Conservation (phyloP, 345 rosid genomes). For the Lepidium africanum region DNA sequence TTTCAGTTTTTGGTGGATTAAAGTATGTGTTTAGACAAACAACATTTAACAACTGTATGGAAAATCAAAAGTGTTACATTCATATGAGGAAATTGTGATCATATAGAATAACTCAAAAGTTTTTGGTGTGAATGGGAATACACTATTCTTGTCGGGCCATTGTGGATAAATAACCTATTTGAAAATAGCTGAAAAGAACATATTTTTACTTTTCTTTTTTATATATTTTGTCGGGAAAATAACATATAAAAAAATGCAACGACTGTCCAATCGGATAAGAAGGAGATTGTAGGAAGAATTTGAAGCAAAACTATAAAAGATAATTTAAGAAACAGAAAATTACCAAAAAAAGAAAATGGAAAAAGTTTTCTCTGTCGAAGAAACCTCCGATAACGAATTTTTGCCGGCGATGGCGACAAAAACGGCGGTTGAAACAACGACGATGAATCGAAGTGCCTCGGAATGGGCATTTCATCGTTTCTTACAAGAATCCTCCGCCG, state of each 20-base stretch:
- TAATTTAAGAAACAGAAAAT: not conserved
- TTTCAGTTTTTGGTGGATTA: no score
- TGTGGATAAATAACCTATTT: not conserved
- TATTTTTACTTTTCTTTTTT: not conserved
- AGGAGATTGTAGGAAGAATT: not conserved
- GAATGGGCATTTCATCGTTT: slow-evolving; percentile 77
- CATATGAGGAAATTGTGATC: not conserved
- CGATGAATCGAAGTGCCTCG: slow-evolving; percentile 56
- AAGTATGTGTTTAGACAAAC: no score
- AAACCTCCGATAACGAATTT: slow-evolving; percentile 54
- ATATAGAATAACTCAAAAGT: not conserved
- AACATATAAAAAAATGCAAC: not conserved
- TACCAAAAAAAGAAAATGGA: slow-evolving; percentile 32
- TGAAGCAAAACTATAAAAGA: not conserved
- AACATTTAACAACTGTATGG: no score
- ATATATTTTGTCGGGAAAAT: no score
- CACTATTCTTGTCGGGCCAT: not conserved
- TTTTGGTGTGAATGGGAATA: not conserved
- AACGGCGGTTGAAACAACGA: not conserved
- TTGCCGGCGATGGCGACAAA: slow-evolving; percentile 16
- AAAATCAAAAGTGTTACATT: no score
- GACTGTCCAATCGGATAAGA: slow-evolving; percentile 26
- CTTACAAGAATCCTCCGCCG: slow-evolving; percentile 43
- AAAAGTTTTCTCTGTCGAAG: slow-evolving; percentile 51
- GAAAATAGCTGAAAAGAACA: not conserved